Evolutionary conservation across 352 stramenopile genomes (phyloP), one percentile per base, ranked within the genome.

Genomic region (Phytopythium kandeliae): DNA sequence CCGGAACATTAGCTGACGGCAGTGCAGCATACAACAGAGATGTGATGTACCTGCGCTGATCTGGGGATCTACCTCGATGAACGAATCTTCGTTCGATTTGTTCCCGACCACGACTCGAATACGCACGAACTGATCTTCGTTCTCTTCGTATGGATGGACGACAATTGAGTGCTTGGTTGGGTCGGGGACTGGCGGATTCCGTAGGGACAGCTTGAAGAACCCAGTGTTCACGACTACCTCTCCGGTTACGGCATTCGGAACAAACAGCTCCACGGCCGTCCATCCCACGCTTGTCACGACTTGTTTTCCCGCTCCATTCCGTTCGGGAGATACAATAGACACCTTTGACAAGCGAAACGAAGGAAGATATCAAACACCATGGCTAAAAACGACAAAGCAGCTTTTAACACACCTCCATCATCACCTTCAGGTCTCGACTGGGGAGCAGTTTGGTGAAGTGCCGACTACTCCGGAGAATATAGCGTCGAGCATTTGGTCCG

Each of bases 231-330:
- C 41, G 40, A 21, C 31, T 31, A 65, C 17, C 4, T 60, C 56
- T 25, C 38, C 41, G 12, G n/a, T 19, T 19, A 5, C 13, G 13
- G 30, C 3, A 10, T 51, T 19, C 8, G 30, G 13, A 22, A 40
- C 51, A 44, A 85, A 85, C 0, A 81, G 35, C 2, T 69, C 54
- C 21, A 79, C 54, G 0, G 46, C 62, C 37, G 62, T 74, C 74
- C 74, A 83, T 17, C 69, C 74, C 28, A 83, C 43, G 37, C 51
- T 76, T n/a, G 40, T 64, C 24, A 50, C 21, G 4, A 10, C 17
- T 9, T 47, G 22, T 25, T 54, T 51, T n/a, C 45, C 33, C 33
- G 43, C 19, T 34, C 35, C 37, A 41, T 48, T 56, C 28, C 61
- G 35, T 6, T 51, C 45, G 4, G 30, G 3, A 38, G 38, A 28